phyloP scores from a whole-genome alignment of 352 stramenopile genomes.

The Globisporangium nagaii region DNA sequence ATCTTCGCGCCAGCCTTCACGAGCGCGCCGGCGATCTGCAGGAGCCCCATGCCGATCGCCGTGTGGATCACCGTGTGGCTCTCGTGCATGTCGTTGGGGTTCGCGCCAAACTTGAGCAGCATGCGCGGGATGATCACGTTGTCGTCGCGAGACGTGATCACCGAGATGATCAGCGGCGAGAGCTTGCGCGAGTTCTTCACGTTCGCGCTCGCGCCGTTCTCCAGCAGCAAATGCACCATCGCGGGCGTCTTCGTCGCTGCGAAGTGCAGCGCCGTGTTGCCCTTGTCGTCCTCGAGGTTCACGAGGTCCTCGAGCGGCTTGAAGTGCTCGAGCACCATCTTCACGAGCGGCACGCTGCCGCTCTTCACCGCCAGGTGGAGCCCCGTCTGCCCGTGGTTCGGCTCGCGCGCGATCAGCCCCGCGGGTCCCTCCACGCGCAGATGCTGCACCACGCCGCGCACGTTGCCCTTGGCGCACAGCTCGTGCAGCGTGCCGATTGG shows the following conservation, averaged over 20 bases:
- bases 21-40: constrained; percentile 77
- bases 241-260: constrained; percentile 79
- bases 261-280: constrained; percentile 84
- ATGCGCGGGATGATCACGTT: constrained; percentile 82
- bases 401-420: constrained; percentile 58
- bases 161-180: constrained; percentile 81
- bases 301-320: constrained; percentile 75
- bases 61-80: constrained; percentile 86
- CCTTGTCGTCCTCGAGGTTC: constrained; percentile 84
- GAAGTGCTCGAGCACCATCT: constrained; percentile 80
- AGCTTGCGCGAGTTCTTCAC: constrained; percentile 85
- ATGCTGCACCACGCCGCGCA: constrained; percentile 73
- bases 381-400: constrained; percentile 81
- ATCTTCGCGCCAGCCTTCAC: constrained; percentile 82
- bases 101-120: constrained; percentile 84
- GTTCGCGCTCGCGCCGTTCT: constrained; percentile 73
- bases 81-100: constrained; percentile 88
- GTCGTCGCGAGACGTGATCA: constrained; percentile 83
- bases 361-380: constrained; percentile 82
- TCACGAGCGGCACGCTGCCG: constrained; percentile 74
- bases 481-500: constrained; percentile 77
- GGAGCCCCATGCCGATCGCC: constrained; percentile 46
- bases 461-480: constrained; percentile 73
- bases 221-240: constrained; percentile 79
- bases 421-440: constrained; percentile 68